Percentiles rank a stretch among this genome's conserved stretches.
phyloP scores from a whole-genome alignment of 768 basidiomycete species.

The Cubamyces lactineus region DNA sequence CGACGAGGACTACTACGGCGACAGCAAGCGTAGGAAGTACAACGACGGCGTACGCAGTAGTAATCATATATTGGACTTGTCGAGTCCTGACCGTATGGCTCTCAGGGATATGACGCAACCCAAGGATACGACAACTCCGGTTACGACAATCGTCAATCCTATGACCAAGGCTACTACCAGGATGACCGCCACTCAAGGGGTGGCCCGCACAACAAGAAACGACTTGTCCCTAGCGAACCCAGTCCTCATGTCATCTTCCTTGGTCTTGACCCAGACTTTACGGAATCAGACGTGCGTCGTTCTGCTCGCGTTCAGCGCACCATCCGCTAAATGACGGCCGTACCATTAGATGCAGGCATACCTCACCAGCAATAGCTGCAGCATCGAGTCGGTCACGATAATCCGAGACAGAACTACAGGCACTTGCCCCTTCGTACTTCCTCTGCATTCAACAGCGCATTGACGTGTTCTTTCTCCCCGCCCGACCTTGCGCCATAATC shows the following conservation, averaged over 20 bases:
- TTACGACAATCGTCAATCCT: slow-evolving; percentile 40
- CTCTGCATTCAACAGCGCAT: slow-evolving; percentile 60
- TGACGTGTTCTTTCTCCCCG: slow-evolving; percentile 62
- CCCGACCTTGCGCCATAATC: slow-evolving; percentile 35
- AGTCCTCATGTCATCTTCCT: slow-evolving; percentile 95
- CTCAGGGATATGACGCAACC: slow-evolving; percentile 54
- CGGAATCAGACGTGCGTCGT: slow-evolving; percentile 79
- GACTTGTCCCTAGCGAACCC: slow-evolving; percentile 80
- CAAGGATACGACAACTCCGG: slow-evolving; percentile 53
- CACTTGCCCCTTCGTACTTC: slow-evolving; percentile 84
- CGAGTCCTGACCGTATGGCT: background rate
- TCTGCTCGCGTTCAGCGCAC: slow-evolving; percentile 27
- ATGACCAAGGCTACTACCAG: slow-evolving; percentile 49
- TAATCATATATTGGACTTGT: background rate
- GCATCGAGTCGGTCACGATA: slow-evolving; percentile 87
- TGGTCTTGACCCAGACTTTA: slow-evolving; percentile 89
- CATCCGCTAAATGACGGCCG: slow-evolving; percentile 25
- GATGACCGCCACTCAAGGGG: slow-evolving; percentile 50
- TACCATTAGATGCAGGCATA: slow-evolving; percentile 72
- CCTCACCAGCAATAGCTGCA: slow-evolving; percentile 71
- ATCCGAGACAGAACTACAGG: slow-evolving; percentile 97
- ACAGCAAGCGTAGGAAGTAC: slow-evolving; percentile 79
- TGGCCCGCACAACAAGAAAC: slow-evolving; percentile 59
- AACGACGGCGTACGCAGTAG: slow-evolving; percentile 65
- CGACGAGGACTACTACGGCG: slow-evolving; percentile 70